These are phyloP conservation scores for Venturia carpophila DNA, from an alignment of 2,329 filamentous ascomycete genomes.

Conservation along the genomic window DNA sequence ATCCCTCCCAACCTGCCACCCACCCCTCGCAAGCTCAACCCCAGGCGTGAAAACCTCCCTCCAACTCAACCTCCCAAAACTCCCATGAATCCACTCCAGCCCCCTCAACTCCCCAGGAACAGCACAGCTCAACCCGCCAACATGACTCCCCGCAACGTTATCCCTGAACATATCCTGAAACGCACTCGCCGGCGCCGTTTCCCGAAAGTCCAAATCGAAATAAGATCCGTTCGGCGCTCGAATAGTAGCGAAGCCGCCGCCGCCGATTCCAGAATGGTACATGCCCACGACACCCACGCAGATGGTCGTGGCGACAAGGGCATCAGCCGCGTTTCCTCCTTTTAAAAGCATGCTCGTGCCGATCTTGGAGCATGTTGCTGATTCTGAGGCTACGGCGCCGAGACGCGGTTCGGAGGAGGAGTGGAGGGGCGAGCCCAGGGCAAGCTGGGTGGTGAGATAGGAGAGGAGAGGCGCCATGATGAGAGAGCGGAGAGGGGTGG, in stretches of 20 bases:
- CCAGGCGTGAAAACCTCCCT: slow-evolving; percentile 64
- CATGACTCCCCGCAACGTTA: slow-evolving; percentile 58
- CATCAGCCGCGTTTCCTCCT: slow-evolving; percentile 47
- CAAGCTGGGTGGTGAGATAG: slow-evolving; percentile 16
- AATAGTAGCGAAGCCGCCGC: slow-evolving; percentile 84
- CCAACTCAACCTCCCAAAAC: slow-evolving; percentile 53
- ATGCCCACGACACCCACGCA: slow-evolving; percentile 34
- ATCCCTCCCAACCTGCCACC: slow-evolving; percentile 67
- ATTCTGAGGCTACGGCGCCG: slow-evolving; percentile 42
- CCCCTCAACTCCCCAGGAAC: slow-evolving; percentile 72
- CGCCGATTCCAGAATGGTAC: slow-evolving; percentile 55
- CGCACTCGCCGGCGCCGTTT: slow-evolving; percentile 75
- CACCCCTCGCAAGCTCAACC: slow-evolving; percentile 62
- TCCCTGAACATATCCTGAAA: slow-evolving; percentile 77
- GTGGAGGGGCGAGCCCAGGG: slow-evolving; percentile 14
- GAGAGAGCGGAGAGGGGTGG: not conserved
- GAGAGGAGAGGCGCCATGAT: slow-evolving; percentile 16
- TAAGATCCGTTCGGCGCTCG: slow-evolving; percentile 65
- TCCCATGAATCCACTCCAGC: slow-evolving; percentile 66
- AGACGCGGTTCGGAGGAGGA: not conserved
- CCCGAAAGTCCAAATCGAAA: slow-evolving; percentile 83
- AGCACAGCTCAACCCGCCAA: slow-evolving; percentile 58
- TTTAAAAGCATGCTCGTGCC: slow-evolving; percentile 39
- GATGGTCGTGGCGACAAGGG: slow-evolving; percentile 39
- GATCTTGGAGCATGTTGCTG: slow-evolving; percentile 38